A percentile compares a stretch with the other conserved stretches of the same genome.
Evolutionary conservation across 495 filamentous ascomycete species (phyloP).

Genomic region (Penicillium taxi): DNA sequence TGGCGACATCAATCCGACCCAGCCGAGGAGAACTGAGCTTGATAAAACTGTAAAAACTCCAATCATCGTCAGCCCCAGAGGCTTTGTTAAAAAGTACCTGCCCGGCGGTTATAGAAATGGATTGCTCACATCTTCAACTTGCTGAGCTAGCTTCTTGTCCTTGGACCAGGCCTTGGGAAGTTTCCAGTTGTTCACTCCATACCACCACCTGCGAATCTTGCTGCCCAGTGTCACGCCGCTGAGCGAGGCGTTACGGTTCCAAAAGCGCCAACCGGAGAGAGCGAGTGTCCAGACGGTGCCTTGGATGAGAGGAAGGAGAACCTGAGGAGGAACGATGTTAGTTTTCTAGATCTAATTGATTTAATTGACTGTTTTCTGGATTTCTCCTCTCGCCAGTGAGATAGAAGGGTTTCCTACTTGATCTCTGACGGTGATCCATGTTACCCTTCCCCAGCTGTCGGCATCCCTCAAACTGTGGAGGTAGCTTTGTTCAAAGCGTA

Average conservation of each 20-base stretch:
- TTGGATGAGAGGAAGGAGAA: slow-evolving; percentile 75
- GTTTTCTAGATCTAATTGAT: background rate
- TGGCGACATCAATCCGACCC: slow-evolving; percentile 24
- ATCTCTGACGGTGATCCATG: slow-evolving; percentile 78
- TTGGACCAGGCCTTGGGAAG: slow-evolving; percentile 35
- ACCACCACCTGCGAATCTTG: slow-evolving; percentile 79
- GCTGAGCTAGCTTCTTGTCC: slow-evolving; percentile 28
- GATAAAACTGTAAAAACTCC: slow-evolving; percentile 42
- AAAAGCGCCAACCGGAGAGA: slow-evolving; percentile 73
- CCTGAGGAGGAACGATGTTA: slow-evolving; percentile 32
- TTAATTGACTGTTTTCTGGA: too few species aligned
- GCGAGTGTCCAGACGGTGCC: slow-evolving; percentile 75
- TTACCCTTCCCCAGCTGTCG: slow-evolving; percentile 66
- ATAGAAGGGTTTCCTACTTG: slow-evolving; percentile 50
- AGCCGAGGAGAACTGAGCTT: slow-evolving; percentile 35
- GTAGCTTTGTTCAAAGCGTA: slow-evolving; percentile 97
- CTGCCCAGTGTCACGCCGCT: slow-evolving; percentile 64
- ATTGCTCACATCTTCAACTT: slow-evolving; percentile 42
- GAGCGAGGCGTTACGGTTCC: slow-evolving; percentile 65
- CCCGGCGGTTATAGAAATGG: slow-evolving; percentile 5
- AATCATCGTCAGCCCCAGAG: slow-evolving; percentile 22
- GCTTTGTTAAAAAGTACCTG: slow-evolving; percentile 3
- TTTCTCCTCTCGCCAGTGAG: background rate
- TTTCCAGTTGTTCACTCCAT: slow-evolving; percentile 78
- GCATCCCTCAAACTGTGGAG: slow-evolving; percentile 72